phyloP scores from a whole-genome alignment of 169 alveolate species.

The Cyclospora cayetanensis region DNA sequence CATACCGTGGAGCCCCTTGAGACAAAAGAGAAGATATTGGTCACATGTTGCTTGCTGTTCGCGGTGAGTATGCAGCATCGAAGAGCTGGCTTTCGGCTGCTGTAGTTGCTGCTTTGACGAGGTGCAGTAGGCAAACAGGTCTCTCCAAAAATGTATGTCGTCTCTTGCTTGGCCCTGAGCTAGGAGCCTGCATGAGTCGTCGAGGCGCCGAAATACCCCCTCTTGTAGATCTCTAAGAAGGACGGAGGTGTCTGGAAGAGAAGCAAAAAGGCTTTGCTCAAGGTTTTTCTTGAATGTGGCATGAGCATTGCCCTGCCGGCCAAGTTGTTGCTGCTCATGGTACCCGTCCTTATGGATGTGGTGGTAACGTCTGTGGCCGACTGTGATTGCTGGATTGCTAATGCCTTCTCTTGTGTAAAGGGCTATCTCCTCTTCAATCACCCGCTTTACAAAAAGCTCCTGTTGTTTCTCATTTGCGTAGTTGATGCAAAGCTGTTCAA shows the following conservation, averaged over 20 bases:
- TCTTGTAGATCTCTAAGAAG: slow-evolving; percentile 22
- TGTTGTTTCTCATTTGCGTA: slow-evolving; percentile 90
- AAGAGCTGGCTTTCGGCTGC: background rate
- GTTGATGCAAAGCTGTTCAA: slow-evolving; percentile 91
- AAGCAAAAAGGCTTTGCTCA: background rate
- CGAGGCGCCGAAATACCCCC: slow-evolving; percentile 48
- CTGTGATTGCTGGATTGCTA: background rate
- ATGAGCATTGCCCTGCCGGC: background rate
- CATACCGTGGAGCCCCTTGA: slow-evolving; percentile 23
- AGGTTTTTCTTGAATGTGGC: background rate
- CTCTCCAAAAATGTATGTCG: slow-evolving; percentile 57
- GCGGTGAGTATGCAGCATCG: background rate
- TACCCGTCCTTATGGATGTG: background rate
- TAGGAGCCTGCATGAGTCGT: slow-evolving; percentile 42
- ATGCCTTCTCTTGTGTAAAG: slow-evolving; percentile 56
- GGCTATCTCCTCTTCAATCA: slow-evolving; percentile 73
- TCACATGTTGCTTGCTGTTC: background rate
- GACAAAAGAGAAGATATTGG: slow-evolving; percentile 14
- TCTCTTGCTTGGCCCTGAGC: slow-evolving; percentile 59
- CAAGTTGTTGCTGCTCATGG: background rate
- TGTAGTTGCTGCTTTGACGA: background rate
- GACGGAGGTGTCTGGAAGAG: slow-evolving; percentile 22
- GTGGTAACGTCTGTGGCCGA: background rate
- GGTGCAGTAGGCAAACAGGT: slow-evolving; percentile 24
- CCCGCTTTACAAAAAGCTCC: slow-evolving; percentile 87